Evolutionary conservation across 2,329 filamentous ascomycete species (phyloP), one percentile per base, ranked within the genome.

Genomic region (Cercospora zeae-maydis): DNA sequence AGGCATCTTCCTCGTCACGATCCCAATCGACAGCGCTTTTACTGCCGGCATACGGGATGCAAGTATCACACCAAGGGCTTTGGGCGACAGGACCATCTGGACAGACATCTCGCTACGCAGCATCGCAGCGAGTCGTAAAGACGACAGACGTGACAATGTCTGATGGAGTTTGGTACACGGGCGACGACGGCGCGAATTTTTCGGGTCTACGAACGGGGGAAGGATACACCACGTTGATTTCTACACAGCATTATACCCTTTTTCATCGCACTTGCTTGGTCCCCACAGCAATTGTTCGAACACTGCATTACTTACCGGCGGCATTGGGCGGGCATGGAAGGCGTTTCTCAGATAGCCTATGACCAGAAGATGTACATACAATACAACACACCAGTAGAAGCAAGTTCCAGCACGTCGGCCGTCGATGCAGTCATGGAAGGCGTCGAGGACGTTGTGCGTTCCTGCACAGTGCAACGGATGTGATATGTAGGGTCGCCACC

Each of bases 1-100:
- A 49, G 67, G n/a, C 67, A 69, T 58, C 27, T 65, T 19, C 67
- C 66, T 9, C 61, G 62, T 11, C 67, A 69, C 51, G 66, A 69
- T 27, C 67, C 67, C 3, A 66, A 69, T 55, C 55, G 66, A 31
- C 62, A 59, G 34, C 56, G 58, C 36, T 69, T 45, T 59, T 62
- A 64, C 37, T 69, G 67, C 42, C 54, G 36, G 6, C 59, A 64
- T 21, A n/a, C 30, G 10, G 63, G 57, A 3, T 69, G 67, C 58
- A 69, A 69, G 27, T 69, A 68, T 47, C 37, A 63, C 27, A 58
- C 34, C 16, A 67, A 64, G 36, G 67, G 67, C 1, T 69, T 69
- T 39, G 66, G 67, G 1, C 27, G 67, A 11, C 64, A 63, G 31
- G 67, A 69, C 56, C 67, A 69, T 53, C 58, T 69, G 4, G 66